Evolutionary conservation across 2,329 filamentous ascomycete genomes (phyloP), one percentile per base, ranked within the genome.

Genomic region (Fusarium albosuccineum): DNA sequence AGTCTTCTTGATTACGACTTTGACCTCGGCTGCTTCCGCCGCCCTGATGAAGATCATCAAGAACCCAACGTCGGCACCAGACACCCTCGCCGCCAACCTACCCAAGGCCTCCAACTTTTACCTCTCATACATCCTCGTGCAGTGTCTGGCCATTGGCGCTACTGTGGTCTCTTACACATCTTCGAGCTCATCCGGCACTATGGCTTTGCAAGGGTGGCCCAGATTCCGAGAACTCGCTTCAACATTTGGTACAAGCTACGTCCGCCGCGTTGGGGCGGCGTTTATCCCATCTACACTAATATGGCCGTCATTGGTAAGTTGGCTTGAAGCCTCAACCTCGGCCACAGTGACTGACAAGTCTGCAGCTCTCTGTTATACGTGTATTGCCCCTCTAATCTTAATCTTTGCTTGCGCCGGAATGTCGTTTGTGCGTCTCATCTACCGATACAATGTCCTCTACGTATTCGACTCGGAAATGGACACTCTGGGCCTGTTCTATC

Each of bases 81-180:
- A 76, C 1, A 79, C 97, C 39, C 84, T 97, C 5, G 91, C 94
- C 1, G 74, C 83, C 14, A 91, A 92, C 60, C 83, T 99, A 6
- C 96, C 96, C 16, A 90, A 87, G 57, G 90, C 93, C 0, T 94
- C 94, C 63, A 98, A 97, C 80, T 97, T 98, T 76, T 99, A 97
- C 79, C 90, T 98, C 17, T 93, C 80, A 0, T 99, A 98, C 81
- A 97, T 99, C 69, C 88, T 98, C 33, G 87, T 99, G 3, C 96
- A 98, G 78, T 97, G 95, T 34, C 79, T 98, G 60, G 91, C 90
- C 2, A 89, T 95, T 64, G 91, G 93, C 4, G 86, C 92, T 0
- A 87, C 90, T n/a, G n/a, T 46, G 87, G 92, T 1, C 79, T 98
- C 6, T 83, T 97, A 3, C 93, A 97, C 70, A 76, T 85, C 0